phyloP scores from a whole-genome alignment of 179 eudicot species.

The Actinidia chinensis region DNA sequence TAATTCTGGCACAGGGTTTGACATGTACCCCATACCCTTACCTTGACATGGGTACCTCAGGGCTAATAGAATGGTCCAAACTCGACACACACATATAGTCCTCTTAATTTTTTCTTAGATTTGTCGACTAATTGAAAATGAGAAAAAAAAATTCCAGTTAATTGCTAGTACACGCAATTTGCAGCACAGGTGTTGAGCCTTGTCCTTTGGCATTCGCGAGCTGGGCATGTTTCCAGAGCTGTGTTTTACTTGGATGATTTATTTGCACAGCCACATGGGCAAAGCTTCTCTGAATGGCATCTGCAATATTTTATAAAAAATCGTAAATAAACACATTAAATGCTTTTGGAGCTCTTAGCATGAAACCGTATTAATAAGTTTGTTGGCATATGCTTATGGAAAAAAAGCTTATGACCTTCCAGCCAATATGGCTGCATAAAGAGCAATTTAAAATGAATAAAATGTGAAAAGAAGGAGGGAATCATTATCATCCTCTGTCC shows the following conservation, averaged over 20 bases:
- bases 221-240: conserved; percentile 96
- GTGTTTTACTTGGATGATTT: conserved; percentile 78
- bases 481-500: not conserved
- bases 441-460: not conserved
- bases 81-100: not conserved
- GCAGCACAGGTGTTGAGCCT: conserved; percentile 82
- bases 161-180: conserved; percentile 62
- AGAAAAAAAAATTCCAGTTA: not conserved
- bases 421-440: not conserved
- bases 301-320: conserved; percentile 37
- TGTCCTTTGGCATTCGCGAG: conserved; percentile 83
- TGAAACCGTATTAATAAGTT: not conserved
- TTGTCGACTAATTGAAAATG: not conserved
- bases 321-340: not conserved
- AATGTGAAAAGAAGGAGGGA: not conserved
- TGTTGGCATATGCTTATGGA: not conserved
- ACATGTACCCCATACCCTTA: not conserved
- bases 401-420: not conserved
- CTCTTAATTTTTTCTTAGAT: not conserved
- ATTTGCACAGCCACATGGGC: conserved; percentile 89
- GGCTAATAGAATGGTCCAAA: not conserved
- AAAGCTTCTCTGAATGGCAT: conserved; percentile 98
- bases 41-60: not conserved
- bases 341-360: not conserved
- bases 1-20: not conserved